phyloP scores from a whole-genome alignment of 768 basidiomycete species.

The Fistulinella prunicolor region DNA sequence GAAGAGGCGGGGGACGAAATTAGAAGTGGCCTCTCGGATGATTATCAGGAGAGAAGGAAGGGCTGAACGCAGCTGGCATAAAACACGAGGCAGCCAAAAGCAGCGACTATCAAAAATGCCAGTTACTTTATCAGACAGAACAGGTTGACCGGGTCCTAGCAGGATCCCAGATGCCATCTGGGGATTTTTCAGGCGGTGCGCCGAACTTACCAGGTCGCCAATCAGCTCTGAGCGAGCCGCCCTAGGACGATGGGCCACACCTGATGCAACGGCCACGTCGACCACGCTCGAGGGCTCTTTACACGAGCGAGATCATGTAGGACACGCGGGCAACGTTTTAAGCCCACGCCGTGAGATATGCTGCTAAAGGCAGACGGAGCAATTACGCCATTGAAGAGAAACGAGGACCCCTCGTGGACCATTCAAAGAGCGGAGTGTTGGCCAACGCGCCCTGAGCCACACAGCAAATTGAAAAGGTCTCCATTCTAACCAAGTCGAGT shows the following conservation, averaged over 20 bases:
- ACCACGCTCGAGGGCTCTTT: neutral
- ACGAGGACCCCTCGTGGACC: slow-evolving; percentile 32
- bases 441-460: slow-evolving; percentile 13
- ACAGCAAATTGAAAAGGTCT: no score
- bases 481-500: no score
- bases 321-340: slow-evolving; percentile 13
- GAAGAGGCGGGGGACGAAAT: slow-evolving; percentile 18
- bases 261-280: neutral
- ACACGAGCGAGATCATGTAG: slow-evolving; percentile 5
- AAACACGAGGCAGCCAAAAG: slow-evolving; percentile 37
- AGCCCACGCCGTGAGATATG: slow-evolving; percentile 19
- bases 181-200: slow-evolving; percentile 2
- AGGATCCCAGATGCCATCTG: slow-evolving; percentile 13
- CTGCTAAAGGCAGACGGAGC: slow-evolving; percentile 12
- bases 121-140: slow-evolving; percentile 26
- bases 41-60: slow-evolving; percentile 32
- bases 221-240: no score
- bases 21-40: slow-evolving; percentile 28
- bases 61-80: slow-evolving; percentile 24
- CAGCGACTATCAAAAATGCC: slow-evolving; percentile 20
- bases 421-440: slow-evolving; percentile 6
- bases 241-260: neutral
- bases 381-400: slow-evolving; percentile 23
- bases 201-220: slow-evolving; percentile 1
- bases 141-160: neutral